Evolutionary conservation across 352 stramenopile genomes (phyloP).

Genomic region (Globisporangium irregulare): DNA sequence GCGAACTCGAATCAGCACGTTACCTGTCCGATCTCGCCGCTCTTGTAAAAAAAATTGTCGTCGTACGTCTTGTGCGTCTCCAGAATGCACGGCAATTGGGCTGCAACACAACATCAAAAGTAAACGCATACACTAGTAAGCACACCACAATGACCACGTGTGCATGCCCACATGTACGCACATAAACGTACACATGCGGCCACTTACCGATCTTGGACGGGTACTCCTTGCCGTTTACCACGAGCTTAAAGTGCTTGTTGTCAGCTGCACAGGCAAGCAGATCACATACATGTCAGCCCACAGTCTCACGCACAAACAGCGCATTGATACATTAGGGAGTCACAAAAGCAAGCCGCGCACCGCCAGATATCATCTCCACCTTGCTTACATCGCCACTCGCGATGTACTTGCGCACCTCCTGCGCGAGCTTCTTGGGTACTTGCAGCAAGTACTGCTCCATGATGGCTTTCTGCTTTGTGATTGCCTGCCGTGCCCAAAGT

Average conservation of each 20-base stretch:
- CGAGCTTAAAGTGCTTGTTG: slow-evolving; percentile 84
- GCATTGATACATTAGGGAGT: slow-evolving; percentile 3
- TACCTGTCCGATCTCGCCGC: slow-evolving; percentile 83
- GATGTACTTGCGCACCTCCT: slow-evolving; percentile 68
- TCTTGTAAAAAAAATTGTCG: slow-evolving; percentile 89
- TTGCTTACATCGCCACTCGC: slow-evolving; percentile 52
- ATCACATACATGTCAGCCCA: slow-evolving; percentile 4
- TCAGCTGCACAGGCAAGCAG: slow-evolving; percentile 41
- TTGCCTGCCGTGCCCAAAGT: not conserved
- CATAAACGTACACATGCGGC: not conserved
- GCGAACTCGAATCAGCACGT: not conserved
- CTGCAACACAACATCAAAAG: slow-evolving; percentile 25
- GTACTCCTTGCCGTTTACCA: slow-evolving; percentile 76
- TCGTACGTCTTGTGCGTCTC: slow-evolving; percentile 91
- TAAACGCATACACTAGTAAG: not conserved
- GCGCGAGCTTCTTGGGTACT: slow-evolving; percentile 75
- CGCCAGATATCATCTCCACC: slow-evolving; percentile 75
- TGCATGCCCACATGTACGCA: not conserved
- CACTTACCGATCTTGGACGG: slow-evolving; percentile 66
- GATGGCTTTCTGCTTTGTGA: not conserved
- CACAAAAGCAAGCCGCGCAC: slow-evolving; percentile 20
- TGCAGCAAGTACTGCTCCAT: slow-evolving; percentile 90
- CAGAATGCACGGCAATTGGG: slow-evolving; percentile 80
- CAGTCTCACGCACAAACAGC: not conserved
- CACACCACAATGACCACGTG: slow-evolving; percentile 6